Evolutionary conservation across 2,329 filamentous ascomycete genomes (phyloP).

Genomic region (Alternaria burnsii): DNA sequence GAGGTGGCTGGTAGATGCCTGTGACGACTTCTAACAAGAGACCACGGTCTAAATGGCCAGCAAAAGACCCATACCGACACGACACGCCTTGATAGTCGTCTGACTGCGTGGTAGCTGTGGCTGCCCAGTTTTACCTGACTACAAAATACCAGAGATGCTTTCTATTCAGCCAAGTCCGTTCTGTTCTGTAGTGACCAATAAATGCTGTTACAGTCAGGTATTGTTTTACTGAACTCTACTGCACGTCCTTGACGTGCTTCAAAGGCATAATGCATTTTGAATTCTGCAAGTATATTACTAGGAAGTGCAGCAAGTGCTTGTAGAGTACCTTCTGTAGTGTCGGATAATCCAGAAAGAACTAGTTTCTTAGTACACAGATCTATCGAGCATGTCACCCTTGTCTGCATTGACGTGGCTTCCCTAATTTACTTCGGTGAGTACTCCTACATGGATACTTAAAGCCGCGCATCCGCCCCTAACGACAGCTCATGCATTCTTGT

Average conservation of each 20-base stretch:
- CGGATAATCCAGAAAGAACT: background rate
- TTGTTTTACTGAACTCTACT: background rate
- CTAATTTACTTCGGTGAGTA: background rate
- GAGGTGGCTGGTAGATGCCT: constrained; percentile 20
- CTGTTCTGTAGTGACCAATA: background rate
- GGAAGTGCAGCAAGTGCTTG: background rate
- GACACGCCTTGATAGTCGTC: background rate
- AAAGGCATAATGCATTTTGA: background rate
- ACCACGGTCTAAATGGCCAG: background rate
- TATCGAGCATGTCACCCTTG: background rate
- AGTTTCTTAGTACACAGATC: background rate
- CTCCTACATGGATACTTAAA: background rate
- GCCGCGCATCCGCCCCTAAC: background rate
- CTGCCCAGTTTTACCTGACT: constrained; percentile 1
- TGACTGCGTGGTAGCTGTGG: background rate
- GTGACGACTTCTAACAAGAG: background rate
- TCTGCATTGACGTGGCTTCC: background rate
- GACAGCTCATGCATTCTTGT: background rate
- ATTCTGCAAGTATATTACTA: background rate
- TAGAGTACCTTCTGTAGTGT: background rate
- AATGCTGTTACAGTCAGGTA: background rate
- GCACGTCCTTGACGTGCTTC: background rate
- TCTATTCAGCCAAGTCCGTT: background rate
- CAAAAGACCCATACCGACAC: background rate
- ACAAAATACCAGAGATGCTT: constrained; percentile 1